phyloP scores from a whole-genome alignment of 1,284 basidiomycete genomes.

The Puccinia horiana region DNA sequence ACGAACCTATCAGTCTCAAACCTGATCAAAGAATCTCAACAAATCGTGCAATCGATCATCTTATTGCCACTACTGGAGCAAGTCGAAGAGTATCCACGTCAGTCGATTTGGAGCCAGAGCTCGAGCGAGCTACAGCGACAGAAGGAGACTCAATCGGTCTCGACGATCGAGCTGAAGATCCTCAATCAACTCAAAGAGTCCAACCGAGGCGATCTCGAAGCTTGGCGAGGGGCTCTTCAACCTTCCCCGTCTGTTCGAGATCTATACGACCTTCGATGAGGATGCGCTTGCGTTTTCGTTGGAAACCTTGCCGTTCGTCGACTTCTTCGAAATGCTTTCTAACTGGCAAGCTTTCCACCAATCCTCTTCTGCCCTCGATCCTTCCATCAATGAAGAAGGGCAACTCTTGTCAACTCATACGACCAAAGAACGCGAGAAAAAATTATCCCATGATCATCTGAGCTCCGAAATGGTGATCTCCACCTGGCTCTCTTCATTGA shows the following conservation, averaged over 20 bases:
- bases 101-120: constrained; percentile 68
- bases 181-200: constrained; percentile 80
- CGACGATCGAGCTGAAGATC: constrained; percentile 69
- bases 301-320: constrained; percentile 73
- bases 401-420: constrained; percentile 59
- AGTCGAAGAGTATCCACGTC: constrained; percentile 71
- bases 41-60: constrained; percentile 77
- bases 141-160: constrained; percentile 51
- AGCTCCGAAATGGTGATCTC: constrained; percentile 75
- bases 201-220: constrained; percentile 80
- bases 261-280: constrained; percentile 71
- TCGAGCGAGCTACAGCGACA: constrained; percentile 52
- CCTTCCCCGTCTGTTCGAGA: constrained; percentile 87
- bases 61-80: constrained; percentile 78
- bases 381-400: constrained; percentile 53
- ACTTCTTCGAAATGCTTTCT: constrained; percentile 61
- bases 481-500: constrained; percentile 86
- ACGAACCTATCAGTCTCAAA: constrained; percentile 67
- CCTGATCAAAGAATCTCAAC: constrained; percentile 74
- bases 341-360: constrained; percentile 42
- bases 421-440: constrained; percentile 54
- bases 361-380: constrained; percentile 52
- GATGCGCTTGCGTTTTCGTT: constrained; percentile 86
- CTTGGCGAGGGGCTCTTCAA: constrained; percentile 91
- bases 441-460: constrained; percentile 41